Evolutionary conservation across 1,139 yeast genomes (phyloP), one percentile per base, ranked within the genome.

Genomic region (Torulaspora globosa): DNA sequence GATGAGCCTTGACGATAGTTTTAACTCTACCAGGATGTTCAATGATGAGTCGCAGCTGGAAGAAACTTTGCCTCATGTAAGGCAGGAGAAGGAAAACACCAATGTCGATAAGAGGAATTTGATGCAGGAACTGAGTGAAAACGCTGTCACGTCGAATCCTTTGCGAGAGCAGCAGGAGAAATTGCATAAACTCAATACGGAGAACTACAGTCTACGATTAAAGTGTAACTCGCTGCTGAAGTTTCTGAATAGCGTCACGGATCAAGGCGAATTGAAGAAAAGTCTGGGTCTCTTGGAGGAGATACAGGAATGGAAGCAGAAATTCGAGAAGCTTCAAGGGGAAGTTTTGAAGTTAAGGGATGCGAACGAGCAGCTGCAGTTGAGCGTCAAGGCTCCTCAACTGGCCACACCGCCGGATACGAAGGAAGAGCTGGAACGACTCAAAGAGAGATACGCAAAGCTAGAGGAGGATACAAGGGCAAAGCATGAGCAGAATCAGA

Each of bases 171-270:
- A 80, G 55, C 79, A 78, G 53, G 72, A 73, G 39, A 70, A 73
- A 37, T 67, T 77, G 32, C 71, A 76, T 38, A 69, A 69, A 41
- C 67, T 82, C 39, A 74, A 78, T 51, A 72, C 75, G 23, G 89
- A 84, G 46, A 84, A 82, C 54, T 76, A 80, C 57, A 76, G 79
- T 53, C 69, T 84, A 54, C 78, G 79, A 57, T 72, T 83, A 35
- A 79, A 80, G 54, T 68, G 80, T 39, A 74, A 78, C 16, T 74
- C 83, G 3, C 66, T 80, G 50, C 72, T 76, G 31, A 70, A 76
- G 53, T 71, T 75, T 43, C 64, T 80, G 39, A 62, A 75, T 67
- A 52, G 58, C 66, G 44, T 62, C 59, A 44, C 66, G 48, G 51
- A 59, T 62, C 44, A 58, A 46, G 58, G 64, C 44, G 46, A 50